Evolutionary conservation across 2,329 filamentous ascomycete species (phyloP).

Genomic region (Aquanectria penicillioides): DNA sequence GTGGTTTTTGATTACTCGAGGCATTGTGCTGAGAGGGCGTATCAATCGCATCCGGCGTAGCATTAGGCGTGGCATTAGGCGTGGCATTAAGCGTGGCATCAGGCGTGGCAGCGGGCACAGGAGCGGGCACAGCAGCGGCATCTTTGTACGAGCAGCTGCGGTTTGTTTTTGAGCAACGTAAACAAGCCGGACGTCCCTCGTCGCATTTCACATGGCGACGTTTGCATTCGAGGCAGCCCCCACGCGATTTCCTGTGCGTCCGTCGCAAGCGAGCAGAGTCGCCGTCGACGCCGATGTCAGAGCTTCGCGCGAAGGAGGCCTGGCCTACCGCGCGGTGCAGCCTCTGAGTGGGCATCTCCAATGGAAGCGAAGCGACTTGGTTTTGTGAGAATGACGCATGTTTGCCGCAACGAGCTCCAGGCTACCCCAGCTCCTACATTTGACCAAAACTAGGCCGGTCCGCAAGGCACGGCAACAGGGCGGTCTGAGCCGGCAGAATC

Average conservation of each 20-base stretch:
- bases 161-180: constrained; percentile 1
- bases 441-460: not conserved
- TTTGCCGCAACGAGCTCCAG: not conserved
- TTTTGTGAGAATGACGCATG: not conserved
- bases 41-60: not conserved
- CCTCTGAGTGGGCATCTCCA: not conserved
- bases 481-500: not conserved
- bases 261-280: constrained; percentile 40
- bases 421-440: too few species aligned
- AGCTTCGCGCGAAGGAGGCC: too few species aligned
- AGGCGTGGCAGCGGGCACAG: too few species aligned
- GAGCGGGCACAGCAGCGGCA: too few species aligned
- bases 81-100: too few species aligned
- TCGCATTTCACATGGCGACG: constrained; percentile 55
- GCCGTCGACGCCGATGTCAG: not conserved
- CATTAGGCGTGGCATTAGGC: too few species aligned
- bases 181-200: constrained; percentile 6
- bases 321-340: not conserved
- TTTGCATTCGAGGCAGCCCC: constrained; percentile 54
- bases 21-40: not conserved
- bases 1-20: not conserved
- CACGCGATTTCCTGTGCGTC: constrained; percentile 52
- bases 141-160: constrained; percentile 1
- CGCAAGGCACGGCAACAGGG: not conserved
- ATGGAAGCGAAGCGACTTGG: not conserved